Percentiles rank a stretch among this genome's conserved stretches.
phyloP scores from a whole-genome alignment of 1,139 yeast genomes.

The Pichia sp. region DNA sequence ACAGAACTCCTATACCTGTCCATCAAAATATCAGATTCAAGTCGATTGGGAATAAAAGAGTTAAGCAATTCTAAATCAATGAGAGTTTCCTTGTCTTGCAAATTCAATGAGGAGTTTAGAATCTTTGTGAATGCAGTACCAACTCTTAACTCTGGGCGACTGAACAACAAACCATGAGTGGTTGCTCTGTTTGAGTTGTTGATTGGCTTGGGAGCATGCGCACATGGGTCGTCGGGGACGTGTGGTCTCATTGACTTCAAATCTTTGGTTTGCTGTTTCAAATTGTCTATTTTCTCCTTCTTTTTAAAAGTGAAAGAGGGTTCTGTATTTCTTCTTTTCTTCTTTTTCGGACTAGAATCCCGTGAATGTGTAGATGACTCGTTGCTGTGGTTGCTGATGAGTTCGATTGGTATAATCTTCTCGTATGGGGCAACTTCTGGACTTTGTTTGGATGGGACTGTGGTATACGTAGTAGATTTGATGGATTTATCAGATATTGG shows the following conservation, averaged over 20 bases:
- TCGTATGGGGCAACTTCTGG: no score
- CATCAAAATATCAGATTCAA: constrained; percentile 20
- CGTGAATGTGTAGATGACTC: no score
- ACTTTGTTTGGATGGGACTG: no score
- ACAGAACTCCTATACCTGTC: constrained; percentile 22
- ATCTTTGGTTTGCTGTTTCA: background rate
- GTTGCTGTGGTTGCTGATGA: no score
- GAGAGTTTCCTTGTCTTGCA: constrained; percentile 1
- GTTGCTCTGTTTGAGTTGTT: background rate
- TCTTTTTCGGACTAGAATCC: no score
- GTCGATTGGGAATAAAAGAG: constrained; percentile 19
- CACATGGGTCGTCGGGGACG: background rate
- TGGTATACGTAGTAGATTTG: no score
- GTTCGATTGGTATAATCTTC: no score
- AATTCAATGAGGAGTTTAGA: constrained; percentile 20
- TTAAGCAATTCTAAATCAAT: constrained; percentile 16
- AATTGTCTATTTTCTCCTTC: no score
- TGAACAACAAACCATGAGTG: background rate
- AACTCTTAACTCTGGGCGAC: constrained; percentile 17
- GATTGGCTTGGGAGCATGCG: background rate
- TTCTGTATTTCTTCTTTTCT: no score
- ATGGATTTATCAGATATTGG: no score
- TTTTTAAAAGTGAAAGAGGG: no score
- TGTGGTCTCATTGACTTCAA: constrained; percentile 1
- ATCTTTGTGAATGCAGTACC: constrained; percentile 25